Evolutionary conservation across 176 grass and related monocot species (phyloP).

Genomic region (Pontederia paniculata): DNA sequence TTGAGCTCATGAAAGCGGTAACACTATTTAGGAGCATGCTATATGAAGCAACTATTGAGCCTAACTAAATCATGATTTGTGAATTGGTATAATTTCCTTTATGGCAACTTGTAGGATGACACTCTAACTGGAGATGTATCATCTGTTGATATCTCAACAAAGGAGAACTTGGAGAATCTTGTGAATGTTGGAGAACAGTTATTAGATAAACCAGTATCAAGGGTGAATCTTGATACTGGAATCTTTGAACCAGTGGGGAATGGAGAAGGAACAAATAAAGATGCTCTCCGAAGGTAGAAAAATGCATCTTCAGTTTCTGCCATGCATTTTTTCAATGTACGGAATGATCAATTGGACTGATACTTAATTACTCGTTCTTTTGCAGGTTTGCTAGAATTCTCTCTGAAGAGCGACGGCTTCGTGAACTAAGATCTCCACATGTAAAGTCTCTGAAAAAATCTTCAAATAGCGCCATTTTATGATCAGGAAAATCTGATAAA

Average conservation of each 20-base stretch:
- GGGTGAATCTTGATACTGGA: constrained; percentile 58
- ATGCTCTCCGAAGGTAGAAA: constrained; percentile 54
- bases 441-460: neutral
- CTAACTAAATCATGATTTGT: neutral
- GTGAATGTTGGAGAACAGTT: constrained; percentile 34
- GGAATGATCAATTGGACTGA: neutral
- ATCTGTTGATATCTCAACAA: constrained; percentile 54
- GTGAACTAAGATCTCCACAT: neutral
- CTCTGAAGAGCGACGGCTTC: neutral
- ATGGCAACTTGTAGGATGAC: constrained; percentile 42
- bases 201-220: constrained; percentile 58
- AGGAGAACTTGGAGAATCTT: constrained; percentile 65
- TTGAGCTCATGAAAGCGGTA: neutral
- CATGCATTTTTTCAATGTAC: neutral
- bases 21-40: neutral
- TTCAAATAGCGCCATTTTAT: too few species aligned
- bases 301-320: neutral
- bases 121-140: constrained; percentile 37
- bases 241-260: constrained; percentile 6
- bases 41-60: too few species aligned
- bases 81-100: too few species aligned
- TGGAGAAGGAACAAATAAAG: constrained; percentile 40
- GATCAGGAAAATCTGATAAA: too few species aligned
- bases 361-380: neutral
- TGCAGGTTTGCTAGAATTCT: constrained; percentile 7